A percentile compares a stretch with the other conserved stretches of the same genome.
These are phyloP conservation scores for Aspergillus campestris DNA, from an alignment of 495 filamentous ascomycete genomes.

Conservation along the genomic window DNA sequence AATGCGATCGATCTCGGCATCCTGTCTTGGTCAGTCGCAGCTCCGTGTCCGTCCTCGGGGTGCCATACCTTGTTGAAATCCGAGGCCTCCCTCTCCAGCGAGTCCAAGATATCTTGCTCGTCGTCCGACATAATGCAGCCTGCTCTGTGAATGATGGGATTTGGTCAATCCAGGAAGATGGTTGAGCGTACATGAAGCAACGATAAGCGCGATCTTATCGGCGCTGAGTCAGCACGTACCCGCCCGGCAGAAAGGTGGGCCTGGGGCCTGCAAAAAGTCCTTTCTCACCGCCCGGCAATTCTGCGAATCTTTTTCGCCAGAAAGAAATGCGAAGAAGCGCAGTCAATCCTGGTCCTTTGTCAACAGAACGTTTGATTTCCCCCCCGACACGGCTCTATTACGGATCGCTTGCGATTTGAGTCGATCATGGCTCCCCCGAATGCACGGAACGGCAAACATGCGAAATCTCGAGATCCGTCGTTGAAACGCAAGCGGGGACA, in stretches of 20 bases:
- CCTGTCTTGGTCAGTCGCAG: conserved; percentile 39
- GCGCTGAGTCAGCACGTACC: conserved; percentile 24
- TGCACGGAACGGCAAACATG: conserved; percentile 15
- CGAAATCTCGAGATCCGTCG: conserved; percentile 19
- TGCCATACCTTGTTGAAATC: conserved; percentile 74
- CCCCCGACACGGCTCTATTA: background rate
- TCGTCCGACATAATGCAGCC: conserved; percentile 39
- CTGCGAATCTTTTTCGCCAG: background rate
- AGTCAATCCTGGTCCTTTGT: conserved; percentile 1
- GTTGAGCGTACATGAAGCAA: conserved; percentile 2
- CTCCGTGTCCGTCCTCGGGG: conserved; percentile 3
- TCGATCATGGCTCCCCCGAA: conserved; percentile 25
- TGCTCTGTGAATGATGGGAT: background rate
- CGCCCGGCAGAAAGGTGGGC: conserved; percentile 7
- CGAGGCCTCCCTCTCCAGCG: conserved; percentile 76
- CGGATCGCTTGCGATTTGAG: background rate
- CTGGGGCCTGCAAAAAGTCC: conserved; percentile 14
- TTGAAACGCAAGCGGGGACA: conserved; percentile 58
- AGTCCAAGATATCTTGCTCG: conserved; percentile 73
- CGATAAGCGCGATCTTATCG: conserved; percentile 27
- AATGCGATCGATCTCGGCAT: conserved; percentile 94
- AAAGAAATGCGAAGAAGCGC: conserved; percentile 1
- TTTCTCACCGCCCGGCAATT: conserved; percentile 16
- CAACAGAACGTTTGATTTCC: conserved; percentile 5
- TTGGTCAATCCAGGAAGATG: conserved; percentile 1